phyloP scores from a whole-genome alignment of 805 yeast species.

The Metschnikowia similis region DNA sequence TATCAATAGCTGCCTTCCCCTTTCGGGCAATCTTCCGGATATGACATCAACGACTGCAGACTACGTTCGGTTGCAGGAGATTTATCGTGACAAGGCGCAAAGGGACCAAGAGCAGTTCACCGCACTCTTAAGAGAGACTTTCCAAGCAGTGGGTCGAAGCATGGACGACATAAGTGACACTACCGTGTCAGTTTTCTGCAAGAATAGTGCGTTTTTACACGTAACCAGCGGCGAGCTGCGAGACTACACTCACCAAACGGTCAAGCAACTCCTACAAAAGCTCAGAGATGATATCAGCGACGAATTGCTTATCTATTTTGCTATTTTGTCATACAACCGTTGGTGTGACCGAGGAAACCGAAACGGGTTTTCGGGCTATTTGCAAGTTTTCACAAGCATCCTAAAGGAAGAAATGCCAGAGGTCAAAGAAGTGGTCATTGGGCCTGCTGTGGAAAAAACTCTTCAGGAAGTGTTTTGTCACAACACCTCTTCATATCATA shows the following conservation, averaged over 20 bases:
- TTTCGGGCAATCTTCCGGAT: slow-evolving; percentile 76
- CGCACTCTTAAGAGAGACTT: slow-evolving; percentile 25
- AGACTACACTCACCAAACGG: background rate
- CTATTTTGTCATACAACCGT: slow-evolving; percentile 34
- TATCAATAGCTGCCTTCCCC: slow-evolving; percentile 47
- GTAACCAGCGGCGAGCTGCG: slow-evolving; percentile 44
- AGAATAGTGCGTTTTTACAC: slow-evolving; percentile 51
- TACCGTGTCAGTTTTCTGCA: slow-evolving; percentile 50
- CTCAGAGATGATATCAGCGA: background rate
- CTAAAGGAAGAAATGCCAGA: slow-evolving; percentile 1
- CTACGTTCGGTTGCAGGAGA: slow-evolving; percentile 53
- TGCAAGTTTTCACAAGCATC: slow-evolving; percentile 18
- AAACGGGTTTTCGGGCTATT: slow-evolving; percentile 20
- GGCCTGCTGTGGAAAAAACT: slow-evolving; percentile 11
- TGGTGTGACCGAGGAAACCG: slow-evolving; percentile 21
- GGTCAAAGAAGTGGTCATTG: background rate
- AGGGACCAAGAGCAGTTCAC: slow-evolving; percentile 44
- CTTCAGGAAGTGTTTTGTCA: slow-evolving; percentile 35
- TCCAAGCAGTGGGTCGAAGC: slow-evolving; percentile 24
- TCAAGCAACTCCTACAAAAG: background rate
- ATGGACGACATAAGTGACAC: slow-evolving; percentile 28
- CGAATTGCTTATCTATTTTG: slow-evolving; percentile 37
- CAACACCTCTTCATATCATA: slow-evolving; percentile 46
- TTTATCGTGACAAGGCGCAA: slow-evolving; percentile 55
- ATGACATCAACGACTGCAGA: slow-evolving; percentile 74